A percentile compares a stretch with the other conserved stretches of the same genome.
These are phyloP conservation scores for Nectriaceae sp. DNA, from an alignment of 2,329 filamentous ascomycete species.

Conservation along the genomic window DNA sequence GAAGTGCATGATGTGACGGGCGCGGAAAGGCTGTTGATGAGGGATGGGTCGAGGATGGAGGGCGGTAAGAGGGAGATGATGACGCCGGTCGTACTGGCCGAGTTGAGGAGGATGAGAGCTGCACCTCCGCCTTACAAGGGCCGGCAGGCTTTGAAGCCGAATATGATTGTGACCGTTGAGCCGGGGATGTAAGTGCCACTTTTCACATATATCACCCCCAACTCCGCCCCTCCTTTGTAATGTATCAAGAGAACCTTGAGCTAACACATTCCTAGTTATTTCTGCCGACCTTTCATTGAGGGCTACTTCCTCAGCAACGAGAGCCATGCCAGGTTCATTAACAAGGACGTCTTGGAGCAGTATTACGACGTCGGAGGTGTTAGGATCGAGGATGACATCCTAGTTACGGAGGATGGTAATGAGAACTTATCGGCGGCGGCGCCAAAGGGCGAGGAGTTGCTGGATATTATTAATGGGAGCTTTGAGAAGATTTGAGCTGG, in stretches of 20 bases:
- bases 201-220: background rate
- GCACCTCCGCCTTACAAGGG: constrained; percentile 32
- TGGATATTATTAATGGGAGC: constrained; percentile 58
- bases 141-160: constrained; percentile 50
- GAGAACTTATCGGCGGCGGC: constrained; percentile 78
- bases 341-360: constrained; percentile 62
- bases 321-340: constrained; percentile 63
- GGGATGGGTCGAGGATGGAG: constrained; percentile 31
- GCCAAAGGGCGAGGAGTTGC: constrained; percentile 73
- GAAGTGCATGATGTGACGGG: constrained; percentile 64
- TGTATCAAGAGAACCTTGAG: background rate
- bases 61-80: constrained; percentile 45
- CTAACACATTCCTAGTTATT: constrained; percentile 56
- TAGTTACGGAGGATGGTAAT: constrained; percentile 75
- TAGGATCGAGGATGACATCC: constrained; percentile 87
- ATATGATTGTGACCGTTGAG: constrained; percentile 78
- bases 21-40: constrained; percentile 35
- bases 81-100: constrained; percentile 36
- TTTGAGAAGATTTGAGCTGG: constrained; percentile 18
- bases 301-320: constrained; percentile 64
- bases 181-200: constrained; percentile 65
- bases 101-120: constrained; percentile 27
- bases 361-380: constrained; percentile 86
- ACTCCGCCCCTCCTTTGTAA: background rate
- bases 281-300: constrained; percentile 73